phyloP scores from a whole-genome alignment of 345 rosid species.

The Geranium rotundifolium region DNA sequence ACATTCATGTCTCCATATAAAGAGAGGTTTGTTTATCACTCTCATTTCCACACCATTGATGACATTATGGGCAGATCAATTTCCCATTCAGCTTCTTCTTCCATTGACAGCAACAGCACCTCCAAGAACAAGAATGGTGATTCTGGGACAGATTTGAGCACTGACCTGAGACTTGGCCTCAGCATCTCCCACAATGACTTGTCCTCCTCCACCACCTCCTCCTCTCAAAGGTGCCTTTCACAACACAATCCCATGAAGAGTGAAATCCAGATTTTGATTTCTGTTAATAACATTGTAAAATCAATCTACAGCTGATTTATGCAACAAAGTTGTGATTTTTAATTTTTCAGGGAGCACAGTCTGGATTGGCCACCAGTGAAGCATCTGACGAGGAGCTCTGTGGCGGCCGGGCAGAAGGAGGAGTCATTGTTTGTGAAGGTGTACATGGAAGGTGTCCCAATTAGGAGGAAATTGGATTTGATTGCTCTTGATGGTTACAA shows the following conservation, averaged over 20 bases:
- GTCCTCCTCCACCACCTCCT: background rate
- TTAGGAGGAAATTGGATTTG: slow-evolving; percentile 55
- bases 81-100: slow-evolving; percentile 11
- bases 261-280: background rate
- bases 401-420: background rate
- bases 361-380: slow-evolving; percentile 30
- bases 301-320: no score
- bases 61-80: slow-evolving; percentile 9
- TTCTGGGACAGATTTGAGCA: slow-evolving; percentile 15
- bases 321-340: no score
- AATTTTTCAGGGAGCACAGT: slow-evolving; percentile 9
- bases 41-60: no score
- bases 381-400: slow-evolving; percentile 15
- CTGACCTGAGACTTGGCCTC: slow-evolving; percentile 26
- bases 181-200: slow-evolving; percentile 14
- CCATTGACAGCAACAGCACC: slow-evolving; percentile 6
- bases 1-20: slow-evolving; percentile 10
- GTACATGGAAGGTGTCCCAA: slow-evolving; percentile 56
- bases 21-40: slow-evolving; percentile 16
- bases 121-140: background rate
- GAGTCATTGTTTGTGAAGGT: slow-evolving; percentile 42
- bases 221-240: background rate
- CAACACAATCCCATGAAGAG: no score
- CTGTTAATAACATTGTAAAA: background rate
- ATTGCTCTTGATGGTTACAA: slow-evolving; percentile 32